Evolutionary conservation across 139 green algal genomes (phyloP), one percentile per base, ranked within the genome.

Genomic region (Chlorella sorokiniana): DNA sequence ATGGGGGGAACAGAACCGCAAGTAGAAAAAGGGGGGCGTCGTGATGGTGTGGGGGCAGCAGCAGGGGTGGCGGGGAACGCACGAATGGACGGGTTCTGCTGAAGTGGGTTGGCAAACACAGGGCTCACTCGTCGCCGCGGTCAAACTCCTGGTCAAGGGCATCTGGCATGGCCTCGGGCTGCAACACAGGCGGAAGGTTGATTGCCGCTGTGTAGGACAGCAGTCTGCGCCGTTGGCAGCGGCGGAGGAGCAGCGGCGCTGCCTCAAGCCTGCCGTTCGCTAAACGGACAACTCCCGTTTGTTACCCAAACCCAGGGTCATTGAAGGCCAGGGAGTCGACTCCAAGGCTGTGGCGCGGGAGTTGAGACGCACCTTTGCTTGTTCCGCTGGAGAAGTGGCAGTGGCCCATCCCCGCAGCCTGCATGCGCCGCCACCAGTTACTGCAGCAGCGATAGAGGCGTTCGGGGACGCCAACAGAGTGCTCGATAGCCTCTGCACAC

Each of bases 111-210:
- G 25, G 25, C 23, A 8, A 4, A 4, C 11, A 27, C 23, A 25
- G 1, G 2, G 38, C 65, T 72, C 65, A 72, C 65, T 72, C 37
- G 9, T 72, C 65, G 3, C 65, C 65, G 37, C 65, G 65, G 20
- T 72, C 65, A 72, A 72, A 72, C 65, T 72, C 35, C 23, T 72
- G 65, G 65, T 72, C 65, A 4, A 72, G 20, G 35, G 65, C 65
- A 16, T 72, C 65, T 52, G 65, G 37, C 6, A 48, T 48, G 65
- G 65, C 1, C 65, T 51, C 35, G 1, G 65, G 65, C 65, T 72
- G 65, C 65, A 33, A 37, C 37, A 23, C 16, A 69, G 62, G 31
- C 62, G 40, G 62, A 7, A 2, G 31, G 9, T 3, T 25, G 31
- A 23, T 20, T 3, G 31, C 3, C 40, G 10, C 16, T 69, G 62